Percentiles rank a stretch among this genome's conserved stretches.
Conservation (phyloP, 108 stramenopile genomes). For the Hondaea fermentalgiana region DNA sequence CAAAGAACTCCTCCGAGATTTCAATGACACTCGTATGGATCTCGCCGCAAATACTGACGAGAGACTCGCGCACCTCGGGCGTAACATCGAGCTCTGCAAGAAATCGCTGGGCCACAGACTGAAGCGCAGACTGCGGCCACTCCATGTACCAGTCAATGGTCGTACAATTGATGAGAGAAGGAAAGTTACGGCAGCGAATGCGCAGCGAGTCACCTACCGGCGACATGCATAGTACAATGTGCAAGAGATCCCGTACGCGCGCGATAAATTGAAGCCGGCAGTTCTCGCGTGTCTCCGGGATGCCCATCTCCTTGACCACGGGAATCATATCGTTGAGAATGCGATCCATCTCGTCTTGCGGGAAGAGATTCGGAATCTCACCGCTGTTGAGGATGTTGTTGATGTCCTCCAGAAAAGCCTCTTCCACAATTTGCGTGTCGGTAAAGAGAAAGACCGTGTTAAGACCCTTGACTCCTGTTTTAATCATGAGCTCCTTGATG, state of each 20-base stretch:
- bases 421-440: slow-evolving; percentile 58
- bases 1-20: slow-evolving; percentile 41
- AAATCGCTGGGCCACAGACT: slow-evolving; percentile 48
- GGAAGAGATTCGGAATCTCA: slow-evolving; percentile 55
- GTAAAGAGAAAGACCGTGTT: slow-evolving; percentile 52
- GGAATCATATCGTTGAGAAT: slow-evolving; percentile 48
- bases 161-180: slow-evolving; percentile 57
- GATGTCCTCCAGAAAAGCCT: slow-evolving; percentile 60
- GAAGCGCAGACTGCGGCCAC: slow-evolving; percentile 53
- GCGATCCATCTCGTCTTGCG: slow-evolving; percentile 50
- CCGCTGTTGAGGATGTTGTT: slow-evolving; percentile 62
- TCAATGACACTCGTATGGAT: slow-evolving; percentile 46
- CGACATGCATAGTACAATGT: slow-evolving; percentile 54
- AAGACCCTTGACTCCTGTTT: slow-evolving; percentile 47
- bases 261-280: slow-evolving; percentile 40
- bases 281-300: slow-evolving; percentile 53
- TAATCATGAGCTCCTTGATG: slow-evolving; percentile 53
- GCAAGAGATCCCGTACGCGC: slow-evolving; percentile 50
- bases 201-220: slow-evolving; percentile 58
- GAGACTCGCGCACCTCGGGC: background rate
- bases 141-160: slow-evolving; percentile 59
- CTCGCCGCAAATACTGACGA: slow-evolving; percentile 42
- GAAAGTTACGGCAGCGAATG: slow-evolving; percentile 53
- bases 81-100: slow-evolving; percentile 30
- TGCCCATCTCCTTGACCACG: slow-evolving; percentile 46